These are phyloP conservation scores for Ophiostoma sp. DNA, from an alignment of 2,329 filamentous ascomycete genomes.

Conservation along the genomic window DNA sequence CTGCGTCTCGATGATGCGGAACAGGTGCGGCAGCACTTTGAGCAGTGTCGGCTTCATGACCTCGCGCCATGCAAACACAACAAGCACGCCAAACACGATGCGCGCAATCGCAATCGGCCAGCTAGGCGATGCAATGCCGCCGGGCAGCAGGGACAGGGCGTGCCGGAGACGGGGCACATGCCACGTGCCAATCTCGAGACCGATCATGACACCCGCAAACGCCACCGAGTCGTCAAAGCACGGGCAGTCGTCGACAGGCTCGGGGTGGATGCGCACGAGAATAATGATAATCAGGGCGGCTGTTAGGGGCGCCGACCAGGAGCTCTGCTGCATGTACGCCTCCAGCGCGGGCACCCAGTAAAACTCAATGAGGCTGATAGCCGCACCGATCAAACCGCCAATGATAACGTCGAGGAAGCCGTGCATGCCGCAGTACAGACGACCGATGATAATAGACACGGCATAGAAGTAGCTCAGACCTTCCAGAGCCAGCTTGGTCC, in stretches of 20 bases:
- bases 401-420: slow-evolving; percentile 87
- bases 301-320: slow-evolving; percentile 59
- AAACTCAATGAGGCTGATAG: slow-evolving; percentile 56
- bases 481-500: slow-evolving; percentile 60
- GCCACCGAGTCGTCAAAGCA: slow-evolving; percentile 96
- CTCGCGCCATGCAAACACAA: slow-evolving; percentile 87
- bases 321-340: slow-evolving; percentile 60
- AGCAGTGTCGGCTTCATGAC: slow-evolving; percentile 80
- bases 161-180: slow-evolving; percentile 59
- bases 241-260: slow-evolving; percentile 93
- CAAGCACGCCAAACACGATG: slow-evolving; percentile 71
- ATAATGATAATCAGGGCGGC: slow-evolving; percentile 63
- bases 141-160: slow-evolving; percentile 48
- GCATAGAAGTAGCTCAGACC: slow-evolving; percentile 75
- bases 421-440: slow-evolving; percentile 98
- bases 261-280: slow-evolving; percentile 83
- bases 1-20: slow-evolving; percentile 74
- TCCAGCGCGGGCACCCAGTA: slow-evolving; percentile 60
- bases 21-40: slow-evolving; percentile 73
- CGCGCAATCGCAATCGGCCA: slow-evolving; percentile 59
- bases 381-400: slow-evolving; percentile 70
- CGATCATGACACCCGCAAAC: slow-evolving; percentile 85
- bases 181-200: slow-evolving; percentile 78
- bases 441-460: slow-evolving; percentile 79
- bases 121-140: slow-evolving; percentile 62